Evolutionary conservation across 2,329 filamentous ascomycete species (phyloP), one percentile per base, ranked within the genome.

Genomic region (Exophiala mesophila): DNA sequence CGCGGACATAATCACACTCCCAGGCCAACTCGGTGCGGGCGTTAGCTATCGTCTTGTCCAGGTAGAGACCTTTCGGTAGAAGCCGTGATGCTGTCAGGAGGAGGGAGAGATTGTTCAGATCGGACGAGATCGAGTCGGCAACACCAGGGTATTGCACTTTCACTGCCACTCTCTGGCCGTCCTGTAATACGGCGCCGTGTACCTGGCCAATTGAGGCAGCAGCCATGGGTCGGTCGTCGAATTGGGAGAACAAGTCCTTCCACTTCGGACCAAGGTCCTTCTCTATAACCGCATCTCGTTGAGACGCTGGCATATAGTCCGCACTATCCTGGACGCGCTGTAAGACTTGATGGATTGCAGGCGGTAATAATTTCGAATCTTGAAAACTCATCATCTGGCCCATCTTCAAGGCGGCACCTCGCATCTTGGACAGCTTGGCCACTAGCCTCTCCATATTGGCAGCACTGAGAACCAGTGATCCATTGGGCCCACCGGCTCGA

Each of bases 321-420:
- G 92, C 92, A 43, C 87, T 83, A 62, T 98, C 92, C 62, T 98
- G 92, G 0, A 98, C 92, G 4, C 94, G 82, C 61, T 95, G 88
- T 9, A 98, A 70, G 2, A 98, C 88, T 57, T 90, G 78, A 53
- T 94, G 87, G 36, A 98, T 88, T 1, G 86, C 79, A 1, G 77
- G 78, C 0, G 92, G 92, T 7, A 98, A 77, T 80, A 96, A 88
- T 64, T 95, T 97, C 26, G 87, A 81, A 66, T 98, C 92, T 70
- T 98, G 92, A 59, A 98, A 92, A 63, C 88, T 96, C 73, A 98
- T 84, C 85, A 97, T 92, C 69, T 98, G 92, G 1, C 92, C 94
- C 18, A 98, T 68, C 68, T 98, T 98, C 30, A 98, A 72, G n/a
- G 92, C 92, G 4, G 92, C 94, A 26, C 92, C 92, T 57, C 92